phyloP scores from a whole-genome alignment of 2,329 filamentous ascomycete genomes.

The Rhynchosporium graminicola region DNA sequence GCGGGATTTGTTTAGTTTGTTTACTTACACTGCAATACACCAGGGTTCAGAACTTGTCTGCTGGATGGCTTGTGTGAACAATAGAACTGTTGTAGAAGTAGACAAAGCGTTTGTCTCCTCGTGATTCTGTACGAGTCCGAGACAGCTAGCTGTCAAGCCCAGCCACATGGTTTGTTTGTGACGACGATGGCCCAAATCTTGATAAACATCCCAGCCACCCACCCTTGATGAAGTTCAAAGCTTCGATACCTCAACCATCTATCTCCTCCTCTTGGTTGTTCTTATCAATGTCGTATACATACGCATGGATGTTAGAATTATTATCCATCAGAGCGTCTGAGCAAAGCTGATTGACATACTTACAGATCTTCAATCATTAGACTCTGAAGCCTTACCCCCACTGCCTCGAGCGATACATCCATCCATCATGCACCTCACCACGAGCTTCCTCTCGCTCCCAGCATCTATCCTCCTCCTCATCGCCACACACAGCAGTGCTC shows the following conservation, averaged over 20 bases:
- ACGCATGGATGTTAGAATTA: background rate
- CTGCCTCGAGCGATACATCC: background rate
- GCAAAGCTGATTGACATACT: background rate
- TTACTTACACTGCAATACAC: background rate
- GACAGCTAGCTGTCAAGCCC: conserved; percentile 15
- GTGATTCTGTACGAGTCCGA: background rate
- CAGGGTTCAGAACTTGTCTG: too few species aligned
- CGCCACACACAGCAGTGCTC: conserved; percentile 44
- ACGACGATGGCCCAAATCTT: background rate
- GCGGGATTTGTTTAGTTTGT: background rate
- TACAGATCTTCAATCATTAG: conserved; percentile 9
- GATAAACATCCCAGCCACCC: conserved; percentile 19
- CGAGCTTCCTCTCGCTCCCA: conserved; percentile 44
- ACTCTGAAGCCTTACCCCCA: conserved; percentile 23
- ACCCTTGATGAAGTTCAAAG: background rate
- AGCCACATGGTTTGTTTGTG: conserved; percentile 13
- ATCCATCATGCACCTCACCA: conserved; percentile 44
- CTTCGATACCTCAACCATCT: background rate
- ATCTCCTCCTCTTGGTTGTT: background rate
- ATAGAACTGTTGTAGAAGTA: background rate
- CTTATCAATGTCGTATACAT: background rate
- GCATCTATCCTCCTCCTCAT: conserved; percentile 50
- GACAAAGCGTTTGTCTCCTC: background rate
- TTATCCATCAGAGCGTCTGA: background rate
- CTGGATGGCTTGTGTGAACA: too few species aligned